Base-by-base conservation (phyloP, 2,329 filamentous ascomycete genomes). In the Nemania bipapillata region DNA sequence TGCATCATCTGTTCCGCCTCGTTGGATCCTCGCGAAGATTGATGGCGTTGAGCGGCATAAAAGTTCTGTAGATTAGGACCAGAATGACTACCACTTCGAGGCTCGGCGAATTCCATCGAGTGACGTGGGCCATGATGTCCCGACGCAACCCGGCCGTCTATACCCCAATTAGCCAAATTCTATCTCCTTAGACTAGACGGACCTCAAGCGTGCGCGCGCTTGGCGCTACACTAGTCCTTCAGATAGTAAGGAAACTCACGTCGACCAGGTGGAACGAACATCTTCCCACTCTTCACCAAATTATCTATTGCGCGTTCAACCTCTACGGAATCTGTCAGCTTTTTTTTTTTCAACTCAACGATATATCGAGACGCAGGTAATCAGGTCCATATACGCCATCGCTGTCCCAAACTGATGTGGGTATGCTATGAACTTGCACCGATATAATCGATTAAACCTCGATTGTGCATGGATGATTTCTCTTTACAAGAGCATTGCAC, bases 1-100 rank as follows among this genome's bases (percentile, higher is more conserved):
- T 98, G 96, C 87, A 97, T 93, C 90, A 97, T 93, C 85, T 97
- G 94, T 85, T 98, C 96, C 82, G 94, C 93, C 85, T 98, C 96
- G 86, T 87, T 90, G 79, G 88, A 89, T 87, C 94, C 83, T 87
- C 93, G 84, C 86, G 93, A 85, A 86, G 88, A 89, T 83, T 95
- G 93, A 83, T 96, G 96, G 79, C 95, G 92, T 84, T 98, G 96
- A 76, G 90, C 90, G 79, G 94, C 93, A 83, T 97, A 98, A 82
- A 95, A 98, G 80, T 92, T 95, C 82, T 97, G 95, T 68, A 96
- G 86, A 81, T 96, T 94, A 73, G 92, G 89, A 66, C 87, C 87
- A 72, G 90, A 88, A 79, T 91, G 91, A 72, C 91, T 88, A 70
- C 92, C 78, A 65, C 83, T 90, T 74, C 90, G 89, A 78, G 89